These are phyloP conservation scores for Neofusicoccum cordaticola DNA, from an alignment of 2,329 filamentous ascomycete genomes.

Conservation along the genomic window DNA sequence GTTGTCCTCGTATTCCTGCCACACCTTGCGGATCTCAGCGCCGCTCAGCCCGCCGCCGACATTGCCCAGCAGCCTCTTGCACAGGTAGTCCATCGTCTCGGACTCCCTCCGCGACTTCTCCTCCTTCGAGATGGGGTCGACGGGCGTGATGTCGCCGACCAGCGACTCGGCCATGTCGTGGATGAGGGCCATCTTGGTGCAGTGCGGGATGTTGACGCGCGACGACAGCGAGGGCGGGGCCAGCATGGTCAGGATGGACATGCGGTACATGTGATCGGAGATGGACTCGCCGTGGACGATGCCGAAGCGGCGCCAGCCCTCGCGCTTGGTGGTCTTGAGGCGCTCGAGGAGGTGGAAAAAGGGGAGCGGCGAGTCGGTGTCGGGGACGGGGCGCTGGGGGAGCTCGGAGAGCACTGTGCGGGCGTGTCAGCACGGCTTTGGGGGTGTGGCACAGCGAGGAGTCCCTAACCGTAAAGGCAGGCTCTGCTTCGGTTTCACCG, in stretches of 20 bases:
- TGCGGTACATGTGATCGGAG: constrained; percentile 98
- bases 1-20: constrained; percentile 93
- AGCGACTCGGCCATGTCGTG: constrained; percentile 97
- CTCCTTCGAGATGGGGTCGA: constrained; percentile 77
- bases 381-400: constrained; percentile 54
- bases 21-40: constrained; percentile 71
- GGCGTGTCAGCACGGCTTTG: neutral
- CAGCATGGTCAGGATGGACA: constrained; percentile 94
- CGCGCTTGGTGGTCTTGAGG: constrained; percentile 92
- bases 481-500: neutral
- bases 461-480: constrained; percentile 5
- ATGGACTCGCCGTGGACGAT: constrained; percentile 81
- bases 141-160: constrained; percentile 94
- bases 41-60: constrained; percentile 71
- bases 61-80: constrained; percentile 66
- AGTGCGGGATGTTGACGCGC: constrained; percentile 73
- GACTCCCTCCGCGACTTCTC: constrained; percentile 89
- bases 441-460: neutral
- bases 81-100: constrained; percentile 89
- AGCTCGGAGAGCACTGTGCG: constrained; percentile 62
- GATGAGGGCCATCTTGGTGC: constrained; percentile 91
- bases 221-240: constrained; percentile 71
- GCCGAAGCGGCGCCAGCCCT: constrained; percentile 89
- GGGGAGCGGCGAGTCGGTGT: constrained; percentile 70
- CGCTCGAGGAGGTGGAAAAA: constrained; percentile 95